Conservation (phyloP, 768 basidiomycete species). For the Psilocybe azurescens region DNA sequence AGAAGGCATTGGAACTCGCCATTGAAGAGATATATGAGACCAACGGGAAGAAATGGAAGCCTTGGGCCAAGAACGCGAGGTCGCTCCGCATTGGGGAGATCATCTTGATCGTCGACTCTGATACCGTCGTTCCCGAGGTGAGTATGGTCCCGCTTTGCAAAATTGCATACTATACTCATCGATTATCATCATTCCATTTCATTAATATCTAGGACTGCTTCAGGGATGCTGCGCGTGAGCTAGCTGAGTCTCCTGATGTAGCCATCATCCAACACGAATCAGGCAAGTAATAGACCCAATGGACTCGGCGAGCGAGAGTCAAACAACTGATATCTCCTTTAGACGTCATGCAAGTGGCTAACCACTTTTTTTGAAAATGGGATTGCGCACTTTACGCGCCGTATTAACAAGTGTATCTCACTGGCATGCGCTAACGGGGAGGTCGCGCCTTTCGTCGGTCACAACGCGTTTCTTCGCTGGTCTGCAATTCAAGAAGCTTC, state of each 20-base stretch:
- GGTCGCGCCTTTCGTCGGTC: slow-evolving; percentile 84
- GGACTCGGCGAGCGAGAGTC: background rate
- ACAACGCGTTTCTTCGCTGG: slow-evolving; percentile 92
- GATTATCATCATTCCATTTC: background rate
- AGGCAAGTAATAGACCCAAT: slow-evolving; percentile 43
- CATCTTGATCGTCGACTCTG: slow-evolving; percentile 84
- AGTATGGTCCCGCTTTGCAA: slow-evolving; percentile 11
- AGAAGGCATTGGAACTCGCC: slow-evolving; percentile 72
- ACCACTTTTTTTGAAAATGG: slow-evolving; percentile 92
- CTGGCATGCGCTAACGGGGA: slow-evolving; percentile 84
- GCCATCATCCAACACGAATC: slow-evolving; percentile 93
- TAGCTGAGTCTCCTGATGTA: slow-evolving; percentile 80
- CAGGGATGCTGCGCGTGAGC: slow-evolving; percentile 86
- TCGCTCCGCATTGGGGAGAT: slow-evolving; percentile 79
- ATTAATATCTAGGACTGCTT: slow-evolving; percentile 69
- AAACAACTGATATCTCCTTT: slow-evolving; percentile 6
- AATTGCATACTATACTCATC: slow-evolving; percentile 4
- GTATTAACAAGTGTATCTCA: slow-evolving; percentile 85
- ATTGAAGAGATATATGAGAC: slow-evolving; percentile 74
- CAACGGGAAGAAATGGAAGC: slow-evolving; percentile 62
- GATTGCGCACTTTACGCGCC: slow-evolving; percentile 85
- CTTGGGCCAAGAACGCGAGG: slow-evolving; percentile 80
- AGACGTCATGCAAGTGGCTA: slow-evolving; percentile 91
- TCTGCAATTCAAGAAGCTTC: slow-evolving; percentile 87
- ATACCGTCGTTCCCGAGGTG: slow-evolving; percentile 79